These are phyloP conservation scores for Dryas alaskensis DNA, from an alignment of 306 rosid species.

Conservation along the genomic window DNA sequence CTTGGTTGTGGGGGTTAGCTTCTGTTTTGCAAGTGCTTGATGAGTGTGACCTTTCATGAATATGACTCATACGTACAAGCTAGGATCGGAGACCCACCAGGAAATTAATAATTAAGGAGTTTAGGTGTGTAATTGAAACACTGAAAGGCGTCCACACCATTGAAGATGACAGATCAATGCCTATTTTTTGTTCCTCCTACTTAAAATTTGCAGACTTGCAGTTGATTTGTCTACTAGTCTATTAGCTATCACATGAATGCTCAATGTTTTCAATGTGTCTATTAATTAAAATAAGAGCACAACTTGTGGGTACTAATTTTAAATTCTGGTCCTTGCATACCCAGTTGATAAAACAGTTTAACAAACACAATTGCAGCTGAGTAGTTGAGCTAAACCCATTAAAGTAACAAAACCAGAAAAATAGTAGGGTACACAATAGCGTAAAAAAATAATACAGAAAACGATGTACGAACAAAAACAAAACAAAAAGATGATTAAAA, in stretches of 20 bases:
- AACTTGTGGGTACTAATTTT: neutral
- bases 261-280: constrained; percentile 18
- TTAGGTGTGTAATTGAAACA: neutral
- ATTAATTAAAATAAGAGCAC: neutral
- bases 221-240: neutral
- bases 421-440: constrained; percentile 1
- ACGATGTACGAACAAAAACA: neutral
- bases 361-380: constrained; percentile 12
- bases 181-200: constrained; percentile 3
- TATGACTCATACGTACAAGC: too few species aligned
- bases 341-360: neutral
- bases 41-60: too few species aligned
- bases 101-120: too few species aligned
- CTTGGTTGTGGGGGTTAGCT: too few species aligned
- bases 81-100: too few species aligned
- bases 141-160: neutral
- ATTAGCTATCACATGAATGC: constrained; percentile 20
- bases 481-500: too few species aligned
- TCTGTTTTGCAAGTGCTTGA: too few species aligned
- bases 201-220: neutral
- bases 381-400: constrained; percentile 20
- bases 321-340: neutral
- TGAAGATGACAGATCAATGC: constrained; percentile 24
- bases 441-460: neutral
- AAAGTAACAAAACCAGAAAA: constrained; percentile 4